Evolutionary conservation across 345 rosid genomes (phyloP).

Genomic region (Raphanus raphanistrum): DNA sequence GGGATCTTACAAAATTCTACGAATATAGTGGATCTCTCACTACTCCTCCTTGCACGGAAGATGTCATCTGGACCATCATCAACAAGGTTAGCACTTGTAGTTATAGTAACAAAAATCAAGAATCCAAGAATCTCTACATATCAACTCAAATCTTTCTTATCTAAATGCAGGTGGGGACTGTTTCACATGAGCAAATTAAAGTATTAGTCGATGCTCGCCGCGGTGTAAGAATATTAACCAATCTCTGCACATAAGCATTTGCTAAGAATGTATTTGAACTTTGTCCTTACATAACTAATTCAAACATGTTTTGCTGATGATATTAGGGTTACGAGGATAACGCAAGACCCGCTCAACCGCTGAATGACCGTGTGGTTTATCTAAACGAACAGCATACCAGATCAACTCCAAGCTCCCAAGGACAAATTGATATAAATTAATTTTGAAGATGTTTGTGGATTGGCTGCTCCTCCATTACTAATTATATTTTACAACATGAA

Average conservation of each 20-base stretch:
- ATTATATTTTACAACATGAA: not conserved
- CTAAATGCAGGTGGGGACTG: conserved; percentile 57
- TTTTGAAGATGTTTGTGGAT: conserved; percentile 3
- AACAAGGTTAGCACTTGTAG: conserved; percentile 41
- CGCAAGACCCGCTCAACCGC: conserved; percentile 34
- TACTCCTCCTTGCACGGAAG: conserved; percentile 80
- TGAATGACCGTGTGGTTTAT: conserved; percentile 17
- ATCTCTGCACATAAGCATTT: conserved; percentile 5
- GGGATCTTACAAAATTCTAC: conserved; percentile 53
- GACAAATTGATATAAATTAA: not conserved
- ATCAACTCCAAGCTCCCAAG: not conserved
- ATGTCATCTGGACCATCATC: conserved; percentile 66
- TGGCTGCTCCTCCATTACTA: not conserved
- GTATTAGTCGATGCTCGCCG: conserved; percentile 37
- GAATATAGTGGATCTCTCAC: conserved; percentile 82
- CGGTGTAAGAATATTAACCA: conserved; percentile 23
- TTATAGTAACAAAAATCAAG: not conserved
- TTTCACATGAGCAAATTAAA: conserved; percentile 58
- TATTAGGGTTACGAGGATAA: conserved; percentile 35
- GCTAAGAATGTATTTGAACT: not conserved
- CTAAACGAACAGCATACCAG: conserved; percentile 23
- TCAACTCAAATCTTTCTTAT: not conserved
- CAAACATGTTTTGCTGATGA: not conserved
- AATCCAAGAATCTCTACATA: not conserved
- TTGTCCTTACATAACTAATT: not conserved